These are phyloP conservation scores for Laetiporus sulphureus DNA, from an alignment of 1,284 basidiomycete genomes.

Conservation along the genomic window DNA sequence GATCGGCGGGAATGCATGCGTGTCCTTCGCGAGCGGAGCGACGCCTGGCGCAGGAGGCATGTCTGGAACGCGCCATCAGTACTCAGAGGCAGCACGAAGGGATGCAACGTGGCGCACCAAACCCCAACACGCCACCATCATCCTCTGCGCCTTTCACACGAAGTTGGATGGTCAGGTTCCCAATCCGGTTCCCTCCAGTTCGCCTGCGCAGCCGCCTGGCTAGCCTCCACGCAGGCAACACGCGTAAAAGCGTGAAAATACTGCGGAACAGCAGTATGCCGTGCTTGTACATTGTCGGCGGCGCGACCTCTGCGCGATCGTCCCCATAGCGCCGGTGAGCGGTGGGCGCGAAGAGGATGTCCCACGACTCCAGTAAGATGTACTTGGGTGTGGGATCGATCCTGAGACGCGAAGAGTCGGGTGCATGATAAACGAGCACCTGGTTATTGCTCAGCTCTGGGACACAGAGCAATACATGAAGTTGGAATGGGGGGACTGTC, in stretches of 20 bases:
- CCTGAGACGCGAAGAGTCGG: conserved; percentile 50
- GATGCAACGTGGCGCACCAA: conserved; percentile 26
- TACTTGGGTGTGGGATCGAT: conserved; percentile 60
- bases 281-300: conserved; percentile 78
- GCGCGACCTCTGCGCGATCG: conserved; percentile 45
- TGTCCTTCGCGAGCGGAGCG: conserved; percentile 40
- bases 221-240: conserved; percentile 69
- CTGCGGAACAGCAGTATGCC: conserved; percentile 74
- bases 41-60: conserved; percentile 33
- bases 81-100: too few species aligned
- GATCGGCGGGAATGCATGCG: conserved; percentile 53
- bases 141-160: conserved; percentile 34
- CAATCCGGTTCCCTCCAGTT: conserved; percentile 32
- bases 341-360: conserved; percentile 42
- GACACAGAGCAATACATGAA: conserved; percentile 63
- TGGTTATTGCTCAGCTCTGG: conserved; percentile 64
- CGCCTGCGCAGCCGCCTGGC: conserved; percentile 52
- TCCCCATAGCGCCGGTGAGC: conserved; percentile 20
- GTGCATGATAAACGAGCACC: conserved; percentile 58
- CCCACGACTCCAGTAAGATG: conserved; percentile 72
- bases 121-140: conserved; percentile 32
- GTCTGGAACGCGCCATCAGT: conserved; percentile 21
- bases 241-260: conserved; percentile 60
- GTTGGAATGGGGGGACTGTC: conserved; percentile 44
- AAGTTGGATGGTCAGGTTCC: conserved; percentile 47